Conservation (phyloP, 371 early-diverging fungal species). For the Haplosporangium sp. region DNA sequence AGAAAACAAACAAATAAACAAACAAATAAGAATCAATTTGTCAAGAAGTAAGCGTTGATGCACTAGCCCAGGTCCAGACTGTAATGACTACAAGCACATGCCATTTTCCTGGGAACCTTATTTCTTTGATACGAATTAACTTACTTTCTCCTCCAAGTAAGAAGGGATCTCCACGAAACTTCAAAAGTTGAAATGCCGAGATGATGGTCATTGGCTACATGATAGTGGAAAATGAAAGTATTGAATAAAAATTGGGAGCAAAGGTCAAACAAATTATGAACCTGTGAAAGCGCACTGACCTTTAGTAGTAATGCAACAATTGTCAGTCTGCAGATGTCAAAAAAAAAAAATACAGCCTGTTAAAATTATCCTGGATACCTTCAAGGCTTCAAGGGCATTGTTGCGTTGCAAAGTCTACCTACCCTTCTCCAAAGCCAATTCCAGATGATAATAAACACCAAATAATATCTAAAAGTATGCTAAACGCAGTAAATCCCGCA, state of each 20-base stretch:
- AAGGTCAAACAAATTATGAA: too few relatives aligned
- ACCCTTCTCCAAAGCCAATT: slow-evolving; percentile 52
- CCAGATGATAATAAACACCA: slow-evolving; percentile 34
- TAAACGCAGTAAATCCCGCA: slow-evolving; percentile 49
- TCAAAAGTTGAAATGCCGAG: slow-evolving; percentile 50
- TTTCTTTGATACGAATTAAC: not conserved
- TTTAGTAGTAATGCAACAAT: slow-evolving; percentile 37
- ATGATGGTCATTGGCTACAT: slow-evolving; percentile 50
- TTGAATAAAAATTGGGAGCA: not conserved
- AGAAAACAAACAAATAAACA: too few relatives aligned
- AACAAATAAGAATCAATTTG: not conserved
- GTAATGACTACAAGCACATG: too few relatives aligned
- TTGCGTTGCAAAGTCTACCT: slow-evolving; percentile 3
- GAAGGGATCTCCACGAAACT: slow-evolving; percentile 53
- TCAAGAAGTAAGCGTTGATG: too few relatives aligned
- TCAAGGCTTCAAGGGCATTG: not conserved
- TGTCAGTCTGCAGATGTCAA: slow-evolving; percentile 27
- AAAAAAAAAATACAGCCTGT: not conserved
- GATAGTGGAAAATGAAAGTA: not conserved
- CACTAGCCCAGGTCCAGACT: too few relatives aligned
- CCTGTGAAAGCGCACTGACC: slow-evolving; percentile 29
- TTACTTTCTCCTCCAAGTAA: slow-evolving; percentile 42
- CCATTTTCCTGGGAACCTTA: not conserved
- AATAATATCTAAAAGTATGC: slow-evolving; percentile 42
- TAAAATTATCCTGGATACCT: too few relatives aligned